A percentile compares a stretch with the other conserved stretches of the same genome.
Conservation (phyloP, 306 rosid genomes). For the Macrotyloma uniflorum region DNA sequence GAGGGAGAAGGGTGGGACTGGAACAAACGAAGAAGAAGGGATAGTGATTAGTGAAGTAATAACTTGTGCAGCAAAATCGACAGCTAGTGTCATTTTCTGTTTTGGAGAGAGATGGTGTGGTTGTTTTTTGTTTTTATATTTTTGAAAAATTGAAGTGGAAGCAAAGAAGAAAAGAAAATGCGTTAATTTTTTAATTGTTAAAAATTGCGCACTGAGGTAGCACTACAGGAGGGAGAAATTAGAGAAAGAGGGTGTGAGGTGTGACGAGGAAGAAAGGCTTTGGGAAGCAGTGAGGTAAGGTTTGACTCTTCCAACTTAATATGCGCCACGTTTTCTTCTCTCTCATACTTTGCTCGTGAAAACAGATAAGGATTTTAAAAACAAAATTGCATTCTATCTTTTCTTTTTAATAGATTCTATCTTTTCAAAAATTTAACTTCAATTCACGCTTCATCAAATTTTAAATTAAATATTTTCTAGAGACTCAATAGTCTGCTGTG, state of each 20-base stretch:
- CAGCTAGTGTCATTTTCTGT: conserved; percentile 44
- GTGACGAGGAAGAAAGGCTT: conserved; percentile 28
- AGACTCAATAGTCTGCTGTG: too few species aligned
- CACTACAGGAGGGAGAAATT: conserved; percentile 12
- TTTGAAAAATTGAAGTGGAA: conserved; percentile 5
- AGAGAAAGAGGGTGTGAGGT: conserved; percentile 5
- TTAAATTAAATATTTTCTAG: too few species aligned
- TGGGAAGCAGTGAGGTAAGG: conserved; percentile 34
- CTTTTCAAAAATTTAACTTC: neutral
- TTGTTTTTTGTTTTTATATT: neutral
- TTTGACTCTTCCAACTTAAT: conserved; percentile 13
- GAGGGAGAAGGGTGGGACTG: conserved; percentile 27
- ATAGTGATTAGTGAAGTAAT: conserved; percentile 38
- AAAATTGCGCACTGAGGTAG: conserved; percentile 26
- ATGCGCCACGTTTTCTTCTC: conserved; percentile 29
- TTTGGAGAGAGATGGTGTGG: conserved; percentile 39
- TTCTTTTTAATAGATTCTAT: too few species aligned
- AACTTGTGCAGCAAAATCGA: conserved; percentile 47
- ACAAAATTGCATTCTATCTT: too few species aligned
- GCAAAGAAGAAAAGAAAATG: conserved; percentile 16
- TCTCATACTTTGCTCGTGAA: conserved; percentile 25
- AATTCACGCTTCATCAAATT: too few species aligned
- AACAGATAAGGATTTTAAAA: neutral
- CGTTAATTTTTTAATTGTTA: neutral
- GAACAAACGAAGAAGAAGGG: neutral